Percentiles rank a stretch among this genome's conserved stretches.
Conservation (phyloP, 106 monocot genomes). For the Dioscorea dumetorum region DNA sequence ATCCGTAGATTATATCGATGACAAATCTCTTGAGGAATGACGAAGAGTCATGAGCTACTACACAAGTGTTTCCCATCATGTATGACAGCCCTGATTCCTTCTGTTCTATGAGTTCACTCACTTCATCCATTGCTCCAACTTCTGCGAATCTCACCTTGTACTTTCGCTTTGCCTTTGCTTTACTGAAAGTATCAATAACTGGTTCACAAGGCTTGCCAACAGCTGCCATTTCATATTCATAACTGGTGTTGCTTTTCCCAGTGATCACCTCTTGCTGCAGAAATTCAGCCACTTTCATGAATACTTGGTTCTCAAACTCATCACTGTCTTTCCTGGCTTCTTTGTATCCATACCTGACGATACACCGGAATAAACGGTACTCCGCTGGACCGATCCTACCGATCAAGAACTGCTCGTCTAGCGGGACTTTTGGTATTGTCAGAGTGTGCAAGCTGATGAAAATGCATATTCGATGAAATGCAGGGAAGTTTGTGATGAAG, state of each 20-base stretch:
- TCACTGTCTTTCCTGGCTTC: conserved; percentile 29
- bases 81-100: conserved; percentile 65
- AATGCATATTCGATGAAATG: conserved; percentile 60
- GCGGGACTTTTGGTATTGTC: conserved; percentile 39
- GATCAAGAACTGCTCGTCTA: conserved; percentile 39
- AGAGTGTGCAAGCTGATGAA: conserved; percentile 48
- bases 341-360: conserved; percentile 69
- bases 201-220: conserved; percentile 11
- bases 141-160: conserved; percentile 24
- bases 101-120: conserved; percentile 49
- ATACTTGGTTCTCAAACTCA: conserved; percentile 56
- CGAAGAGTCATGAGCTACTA: conserved; percentile 39
- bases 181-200: conserved; percentile 5
- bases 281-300: conserved; percentile 59
- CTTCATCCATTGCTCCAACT: conserved; percentile 24
- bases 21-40: conserved; percentile 43
- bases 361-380: conserved; percentile 37
- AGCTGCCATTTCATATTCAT: neutral
- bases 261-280: conserved; percentile 24
- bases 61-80: conserved; percentile 63
- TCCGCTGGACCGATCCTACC: conserved; percentile 44
- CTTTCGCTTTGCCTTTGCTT: neutral
- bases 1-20: conserved; percentile 49
- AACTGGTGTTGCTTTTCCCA: neutral
- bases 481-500: conserved; percentile 78